Conservation (phyloP, 208 protist genomes). For the Wallacemonas sp. region DNA sequence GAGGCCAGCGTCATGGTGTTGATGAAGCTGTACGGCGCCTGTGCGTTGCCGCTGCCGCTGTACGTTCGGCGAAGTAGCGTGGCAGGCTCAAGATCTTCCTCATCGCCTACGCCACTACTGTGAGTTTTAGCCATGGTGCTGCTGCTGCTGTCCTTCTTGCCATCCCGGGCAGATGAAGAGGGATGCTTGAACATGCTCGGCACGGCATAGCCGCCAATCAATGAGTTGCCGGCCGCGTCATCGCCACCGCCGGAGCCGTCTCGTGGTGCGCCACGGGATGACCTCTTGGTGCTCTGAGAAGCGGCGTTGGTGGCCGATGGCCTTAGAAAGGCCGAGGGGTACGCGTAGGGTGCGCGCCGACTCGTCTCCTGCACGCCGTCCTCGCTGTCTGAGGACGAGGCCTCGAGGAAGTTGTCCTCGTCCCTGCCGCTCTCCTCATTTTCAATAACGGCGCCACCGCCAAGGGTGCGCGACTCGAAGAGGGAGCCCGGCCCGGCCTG, state of each 20-base stretch:
- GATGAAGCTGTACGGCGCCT: slow-evolving; percentile 11
- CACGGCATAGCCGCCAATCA: not conserved
- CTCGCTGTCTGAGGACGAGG: slow-evolving; percentile 4
- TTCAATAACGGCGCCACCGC: not conserved
- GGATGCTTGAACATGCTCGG: slow-evolving; percentile 4
- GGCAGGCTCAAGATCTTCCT: slow-evolving; percentile 1
- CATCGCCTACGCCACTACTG: not conserved
- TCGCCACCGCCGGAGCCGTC: too few species aligned
- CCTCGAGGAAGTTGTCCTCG: not conserved
- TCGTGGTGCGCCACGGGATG: too few species aligned
- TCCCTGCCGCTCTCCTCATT: slow-evolving; percentile 16
- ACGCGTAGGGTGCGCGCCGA: not conserved
- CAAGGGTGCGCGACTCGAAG: not conserved
- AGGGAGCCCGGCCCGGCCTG: not conserved
- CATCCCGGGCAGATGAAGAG: not conserved
- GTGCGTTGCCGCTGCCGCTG: slow-evolving; percentile 10
- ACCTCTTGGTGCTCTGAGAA: too few species aligned
- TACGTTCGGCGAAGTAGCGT: not conserved
- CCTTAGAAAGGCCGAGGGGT: slow-evolving; percentile 3
- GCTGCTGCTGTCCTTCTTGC: too few species aligned
- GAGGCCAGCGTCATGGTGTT: not conserved
- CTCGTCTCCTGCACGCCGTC: not conserved
- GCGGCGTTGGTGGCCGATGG: too few species aligned
- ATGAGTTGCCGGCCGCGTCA: not conserved
- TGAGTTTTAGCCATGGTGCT: not conserved